Conservation (phyloP, 1,284 basidiomycete species). For the Cystobasidiaceae sp. region DNA sequence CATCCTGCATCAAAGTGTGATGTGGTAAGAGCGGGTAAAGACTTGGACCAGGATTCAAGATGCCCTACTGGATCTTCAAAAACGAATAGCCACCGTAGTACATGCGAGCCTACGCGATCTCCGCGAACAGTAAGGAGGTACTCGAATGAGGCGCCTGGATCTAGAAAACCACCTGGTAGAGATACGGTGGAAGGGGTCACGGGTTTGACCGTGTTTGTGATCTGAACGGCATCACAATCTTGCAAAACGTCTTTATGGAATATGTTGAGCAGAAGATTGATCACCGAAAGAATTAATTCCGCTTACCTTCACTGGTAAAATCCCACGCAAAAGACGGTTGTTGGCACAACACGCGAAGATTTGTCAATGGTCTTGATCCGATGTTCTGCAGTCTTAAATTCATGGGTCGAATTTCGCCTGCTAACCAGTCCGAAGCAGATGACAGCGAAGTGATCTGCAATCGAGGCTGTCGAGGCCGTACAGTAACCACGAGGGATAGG, state of each 20-base stretch:
- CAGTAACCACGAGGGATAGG: conserved; percentile 45
- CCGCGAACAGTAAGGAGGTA: conserved; percentile 30
- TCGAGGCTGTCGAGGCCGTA: conserved; percentile 45
- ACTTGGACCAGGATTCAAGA: too few relatives aligned
- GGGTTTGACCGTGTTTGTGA: neutral
- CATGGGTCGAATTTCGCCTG: conserved; percentile 43
- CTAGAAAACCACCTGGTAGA: neutral
- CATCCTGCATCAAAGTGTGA: too few relatives aligned
- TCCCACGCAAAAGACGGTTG: conserved; percentile 33
- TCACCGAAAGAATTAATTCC: too few relatives aligned
- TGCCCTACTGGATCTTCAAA: neutral
- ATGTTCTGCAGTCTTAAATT: conserved; percentile 44
- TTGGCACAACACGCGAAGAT: conserved; percentile 43
- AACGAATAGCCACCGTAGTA: neutral
- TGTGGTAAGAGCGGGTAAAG: too few relatives aligned
- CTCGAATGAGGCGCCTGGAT: conserved; percentile 14
- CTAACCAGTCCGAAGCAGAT: conserved; percentile 41
- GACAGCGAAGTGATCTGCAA: conserved; percentile 40
- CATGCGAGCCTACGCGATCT: neutral
- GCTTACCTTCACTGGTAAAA: too few relatives aligned
- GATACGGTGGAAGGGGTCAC: neutral
- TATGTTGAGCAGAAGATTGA: too few relatives aligned
- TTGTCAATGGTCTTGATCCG: conserved; percentile 41
- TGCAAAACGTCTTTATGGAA: too few relatives aligned
- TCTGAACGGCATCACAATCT: neutral